phyloP scores from a whole-genome alignment of 148 eudicot species.

The Talinum fruticosum region DNA sequence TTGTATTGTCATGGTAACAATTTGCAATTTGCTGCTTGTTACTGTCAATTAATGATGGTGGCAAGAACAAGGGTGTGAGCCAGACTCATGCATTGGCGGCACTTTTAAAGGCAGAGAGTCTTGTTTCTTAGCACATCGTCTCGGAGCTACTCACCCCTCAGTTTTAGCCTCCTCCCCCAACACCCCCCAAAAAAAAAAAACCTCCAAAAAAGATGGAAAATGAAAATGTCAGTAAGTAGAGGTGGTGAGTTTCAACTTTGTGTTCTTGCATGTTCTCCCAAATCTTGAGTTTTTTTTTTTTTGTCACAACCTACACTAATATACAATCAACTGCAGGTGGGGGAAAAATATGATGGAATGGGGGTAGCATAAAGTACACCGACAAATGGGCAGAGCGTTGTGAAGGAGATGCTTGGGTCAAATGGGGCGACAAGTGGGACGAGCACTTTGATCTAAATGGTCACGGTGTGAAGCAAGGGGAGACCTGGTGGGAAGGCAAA shows the following conservation, averaged over 20 bases:
- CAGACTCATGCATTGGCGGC: too few relatives aligned
- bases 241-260: neutral
- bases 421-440: conserved; percentile 99
- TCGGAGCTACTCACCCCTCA: too few relatives aligned
- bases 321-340: conserved; percentile 53
- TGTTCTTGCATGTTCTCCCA: neutral
- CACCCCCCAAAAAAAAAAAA: neutral
- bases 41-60: too few relatives aligned
- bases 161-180: neutral
- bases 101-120: too few relatives aligned
- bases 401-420: conserved; percentile 79
- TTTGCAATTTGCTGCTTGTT: neutral
- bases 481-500: conserved; percentile 92
- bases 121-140: too few relatives aligned
- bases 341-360: conserved; percentile 85
- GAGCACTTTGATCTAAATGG: conserved; percentile 60
- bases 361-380: conserved; percentile 81
- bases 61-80: too few relatives aligned
- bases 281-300: neutral
- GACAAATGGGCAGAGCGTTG: conserved; percentile 96
- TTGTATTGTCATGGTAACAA: neutral
- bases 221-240: neutral
- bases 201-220: too few relatives aligned
- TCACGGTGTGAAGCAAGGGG: conserved; percentile 85
- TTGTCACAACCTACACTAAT: neutral